Evolutionary conservation across 139 green algal species (phyloP).

Genomic region (Picochlorum sp.): DNA sequence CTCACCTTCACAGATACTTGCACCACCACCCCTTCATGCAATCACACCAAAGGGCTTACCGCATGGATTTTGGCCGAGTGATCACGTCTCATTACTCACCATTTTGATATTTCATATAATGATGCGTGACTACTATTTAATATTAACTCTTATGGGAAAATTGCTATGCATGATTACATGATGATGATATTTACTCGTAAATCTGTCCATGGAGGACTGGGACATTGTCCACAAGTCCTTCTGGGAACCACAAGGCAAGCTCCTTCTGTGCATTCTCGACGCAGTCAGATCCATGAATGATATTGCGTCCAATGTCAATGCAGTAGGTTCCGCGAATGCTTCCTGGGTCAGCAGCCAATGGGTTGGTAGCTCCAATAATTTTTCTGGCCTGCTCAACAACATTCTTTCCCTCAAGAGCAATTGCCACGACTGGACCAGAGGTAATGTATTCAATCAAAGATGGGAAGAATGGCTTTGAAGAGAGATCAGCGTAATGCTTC

Average conservation of each 20-base stretch:
- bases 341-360: slow-evolving; percentile 63
- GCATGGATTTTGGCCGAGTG: slow-evolving; percentile 28
- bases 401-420: slow-evolving; percentile 71
- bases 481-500: slow-evolving; percentile 86
- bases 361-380: slow-evolving; percentile 90
- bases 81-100: slow-evolving; percentile 53
- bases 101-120: slow-evolving; percentile 30
- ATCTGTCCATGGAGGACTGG: slow-evolving; percentile 29
- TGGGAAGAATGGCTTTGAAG: slow-evolving; percentile 80
- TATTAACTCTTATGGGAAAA: neutral
- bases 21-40: slow-evolving; percentile 36
- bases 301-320: slow-evolving; percentile 80
- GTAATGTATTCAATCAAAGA: slow-evolving; percentile 78
- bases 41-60: slow-evolving; percentile 47
- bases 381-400: slow-evolving; percentile 67
- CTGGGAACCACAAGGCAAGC: slow-evolving; percentile 95
- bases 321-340: slow-evolving; percentile 82
- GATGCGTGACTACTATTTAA: slow-evolving; percentile 3
- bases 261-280: slow-evolving; percentile 91
- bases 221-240: slow-evolving; percentile 45
- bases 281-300: slow-evolving; percentile 78
- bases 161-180: slow-evolving; percentile 1
- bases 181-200: slow-evolving; percentile 23
- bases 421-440: slow-evolving; percentile 79
- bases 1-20: slow-evolving; percentile 39